Evolutionary conservation across 352 stramenopile genomes (phyloP), one percentile per base, ranked within the genome.

Genomic region (Globisporangium paddicum): DNA sequence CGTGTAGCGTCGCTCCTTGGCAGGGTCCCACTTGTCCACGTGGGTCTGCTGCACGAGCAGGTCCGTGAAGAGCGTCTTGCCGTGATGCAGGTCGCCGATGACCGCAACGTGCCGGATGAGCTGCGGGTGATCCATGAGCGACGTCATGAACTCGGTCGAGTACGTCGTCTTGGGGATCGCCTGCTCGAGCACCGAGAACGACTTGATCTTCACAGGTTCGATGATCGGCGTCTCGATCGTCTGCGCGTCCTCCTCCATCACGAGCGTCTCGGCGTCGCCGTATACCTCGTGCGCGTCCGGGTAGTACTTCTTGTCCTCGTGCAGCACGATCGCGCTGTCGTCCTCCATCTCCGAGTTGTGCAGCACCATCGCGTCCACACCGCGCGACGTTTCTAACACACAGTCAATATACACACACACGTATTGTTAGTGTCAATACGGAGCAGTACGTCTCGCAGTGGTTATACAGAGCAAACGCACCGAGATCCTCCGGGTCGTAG

Each of bases 291-390:
- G 77, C 5, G 97, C 97, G 3, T 98, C 96, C 16, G 97, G 96
- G 74, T 99, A 99, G 64, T 99, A 99, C 58, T 98, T 90, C 75
- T 99, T 99, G 76, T 99, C 98, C 74, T 99, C 98, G 63, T 99
- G 97, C 34, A 99, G 79, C n/a, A 99, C 96, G 66, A 99, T 99
- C 1, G 92, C 89, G 48, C 79, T 75, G 16, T 87, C 87, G 55
- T 96, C 82, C n/a, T 87, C 86, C 45, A 71, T 65, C 18, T 75
- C 55, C 0, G 68, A 71, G 32, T 60, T 60, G 46, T 83, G 76
- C 37, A 89, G 64, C 58, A 71, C 67, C 52, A 92, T 62, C 55
- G 75, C 61, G 45, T 75, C 69, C 51, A 92, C 69, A 19, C 69
- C 63, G 1, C 70, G 66, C 28, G 64, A 65, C 21, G 66, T 59